A percentile compares a stretch with the other conserved stretches of the same genome.
phyloP scores from a whole-genome alignment of 1,284 basidiomycete genomes.

The Cryptococcus sp. region DNA sequence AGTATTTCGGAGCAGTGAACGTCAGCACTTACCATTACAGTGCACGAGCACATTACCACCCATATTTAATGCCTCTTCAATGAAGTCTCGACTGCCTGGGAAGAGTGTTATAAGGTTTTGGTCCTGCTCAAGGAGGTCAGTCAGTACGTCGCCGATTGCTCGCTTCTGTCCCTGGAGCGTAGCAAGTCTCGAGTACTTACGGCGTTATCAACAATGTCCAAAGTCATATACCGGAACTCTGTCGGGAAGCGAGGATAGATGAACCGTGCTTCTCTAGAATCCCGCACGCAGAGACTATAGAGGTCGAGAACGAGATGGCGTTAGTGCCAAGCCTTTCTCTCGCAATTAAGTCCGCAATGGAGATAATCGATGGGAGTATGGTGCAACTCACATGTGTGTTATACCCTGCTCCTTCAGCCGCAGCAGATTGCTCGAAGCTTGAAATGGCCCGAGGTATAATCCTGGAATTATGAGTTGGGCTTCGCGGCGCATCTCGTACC shows the following conservation, averaged over 20 bases:
- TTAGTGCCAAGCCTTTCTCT: background rate
- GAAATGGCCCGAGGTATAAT: slow-evolving; percentile 82
- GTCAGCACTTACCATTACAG: slow-evolving; percentile 70
- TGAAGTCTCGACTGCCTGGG: slow-evolving; percentile 78
- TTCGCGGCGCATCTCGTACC: slow-evolving; percentile 92
- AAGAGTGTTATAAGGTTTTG: slow-evolving; percentile 85
- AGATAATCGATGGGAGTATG: background rate
- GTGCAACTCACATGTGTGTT: slow-evolving; percentile 79
- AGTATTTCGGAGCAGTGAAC: background rate
- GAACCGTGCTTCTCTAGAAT: slow-evolving; percentile 81
- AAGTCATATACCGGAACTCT: slow-evolving; percentile 72
- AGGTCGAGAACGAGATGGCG: background rate
- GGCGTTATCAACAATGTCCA: slow-evolving; percentile 87
- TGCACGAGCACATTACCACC: slow-evolving; percentile 83
- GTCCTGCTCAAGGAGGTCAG: slow-evolving; percentile 53
- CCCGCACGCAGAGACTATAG: slow-evolving; percentile 77
- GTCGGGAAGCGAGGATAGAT: slow-evolving; percentile 82
- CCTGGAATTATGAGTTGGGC: slow-evolving; percentile 88
- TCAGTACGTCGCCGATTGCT: background rate
- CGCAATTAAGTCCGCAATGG: background rate
- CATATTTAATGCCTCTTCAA: slow-evolving; percentile 66
- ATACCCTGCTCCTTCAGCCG: slow-evolving; percentile 66
- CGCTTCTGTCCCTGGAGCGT: background rate
- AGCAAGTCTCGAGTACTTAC: slow-evolving; percentile 37
- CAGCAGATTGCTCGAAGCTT: slow-evolving; percentile 75